These are phyloP conservation scores for Phoma sp. DNA, from an alignment of 2,329 filamentous ascomycete species.

Conservation along the genomic window DNA sequence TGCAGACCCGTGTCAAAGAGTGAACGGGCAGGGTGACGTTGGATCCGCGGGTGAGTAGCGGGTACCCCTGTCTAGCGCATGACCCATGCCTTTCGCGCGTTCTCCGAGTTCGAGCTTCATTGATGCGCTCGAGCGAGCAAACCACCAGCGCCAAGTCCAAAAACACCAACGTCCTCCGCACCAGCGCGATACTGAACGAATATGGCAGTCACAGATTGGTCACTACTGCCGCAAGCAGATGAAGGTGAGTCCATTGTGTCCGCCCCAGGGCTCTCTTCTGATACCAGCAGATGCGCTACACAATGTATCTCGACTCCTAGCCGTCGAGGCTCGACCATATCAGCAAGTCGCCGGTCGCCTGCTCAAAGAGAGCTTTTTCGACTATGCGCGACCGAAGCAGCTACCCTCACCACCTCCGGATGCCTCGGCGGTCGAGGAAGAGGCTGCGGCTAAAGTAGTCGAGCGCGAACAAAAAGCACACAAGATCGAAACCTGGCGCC, in stretches of 20 bases:
- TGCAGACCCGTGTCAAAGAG: constrained; percentile 1
- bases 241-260: constrained; percentile 55
- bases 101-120: neutral
- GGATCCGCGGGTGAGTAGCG: constrained; percentile 10
- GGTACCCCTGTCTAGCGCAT: constrained; percentile 11
- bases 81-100: constrained; percentile 3
- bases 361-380: constrained; percentile 69
- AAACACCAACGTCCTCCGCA: neutral
- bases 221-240: constrained; percentile 74
- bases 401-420: constrained; percentile 73
- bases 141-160: neutral
- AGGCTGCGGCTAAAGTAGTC: constrained; percentile 52
- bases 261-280: neutral
- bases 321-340: constrained; percentile 91
- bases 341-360: constrained; percentile 86
- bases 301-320: constrained; percentile 77
- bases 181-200: neutral
- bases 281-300: constrained; percentile 73
- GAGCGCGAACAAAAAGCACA: constrained; percentile 59
- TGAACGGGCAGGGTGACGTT: constrained; percentile 16
- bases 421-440: constrained; percentile 53
- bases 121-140: neutral
- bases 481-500: constrained; percentile 72
- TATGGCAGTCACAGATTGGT: constrained; percentile 62
- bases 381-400: constrained; percentile 62